A percentile compares a stretch with the other conserved stretches of the same genome.
Evolutionary conservation across 1,139 yeast species (phyloP).

Genomic region (Yamadazyma oceani): DNA sequence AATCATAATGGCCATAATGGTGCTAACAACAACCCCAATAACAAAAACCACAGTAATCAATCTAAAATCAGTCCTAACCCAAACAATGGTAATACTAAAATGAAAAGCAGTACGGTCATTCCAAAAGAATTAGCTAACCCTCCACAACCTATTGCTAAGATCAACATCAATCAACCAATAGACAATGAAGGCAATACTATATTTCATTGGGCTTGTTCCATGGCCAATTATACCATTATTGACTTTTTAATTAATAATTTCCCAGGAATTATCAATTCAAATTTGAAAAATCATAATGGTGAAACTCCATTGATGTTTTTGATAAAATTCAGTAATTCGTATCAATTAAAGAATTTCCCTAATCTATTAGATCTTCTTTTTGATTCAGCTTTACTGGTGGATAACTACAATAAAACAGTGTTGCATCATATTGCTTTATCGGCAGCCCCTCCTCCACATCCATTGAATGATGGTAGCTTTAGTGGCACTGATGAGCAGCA

Average conservation of each 20-base stretch:
- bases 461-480: constrained; percentile 10
- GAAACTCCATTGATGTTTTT: constrained; percentile 90
- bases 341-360: constrained; percentile 73
- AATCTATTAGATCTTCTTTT: constrained; percentile 68
- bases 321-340: constrained; percentile 84
- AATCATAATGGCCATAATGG: constrained; percentile 1
- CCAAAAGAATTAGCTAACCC: constrained; percentile 39
- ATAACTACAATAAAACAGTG: constrained; percentile 68
- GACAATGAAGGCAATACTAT: constrained; percentile 94
- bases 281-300: constrained; percentile 62
- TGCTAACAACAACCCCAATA: background rate
- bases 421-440: constrained; percentile 74
- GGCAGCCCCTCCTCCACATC: constrained; percentile 11
- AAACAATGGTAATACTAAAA: constrained; percentile 13
- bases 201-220: constrained; percentile 93
- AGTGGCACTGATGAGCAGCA: constrained; percentile 17
- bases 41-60: constrained; percentile 1
- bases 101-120: constrained; percentile 20
- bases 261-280: constrained; percentile 55
- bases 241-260: constrained; percentile 62
- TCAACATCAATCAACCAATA: constrained; percentile 77
- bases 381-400: constrained; percentile 75
- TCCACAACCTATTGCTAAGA: constrained; percentile 43
- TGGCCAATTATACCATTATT: constrained; percentile 76
- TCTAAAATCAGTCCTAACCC: background rate